Percentiles rank a stretch among this genome's conserved stretches.
phyloP scores from a whole-genome alignment of 345 rosid genomes.

The Gossypium mustelinum region DNA sequence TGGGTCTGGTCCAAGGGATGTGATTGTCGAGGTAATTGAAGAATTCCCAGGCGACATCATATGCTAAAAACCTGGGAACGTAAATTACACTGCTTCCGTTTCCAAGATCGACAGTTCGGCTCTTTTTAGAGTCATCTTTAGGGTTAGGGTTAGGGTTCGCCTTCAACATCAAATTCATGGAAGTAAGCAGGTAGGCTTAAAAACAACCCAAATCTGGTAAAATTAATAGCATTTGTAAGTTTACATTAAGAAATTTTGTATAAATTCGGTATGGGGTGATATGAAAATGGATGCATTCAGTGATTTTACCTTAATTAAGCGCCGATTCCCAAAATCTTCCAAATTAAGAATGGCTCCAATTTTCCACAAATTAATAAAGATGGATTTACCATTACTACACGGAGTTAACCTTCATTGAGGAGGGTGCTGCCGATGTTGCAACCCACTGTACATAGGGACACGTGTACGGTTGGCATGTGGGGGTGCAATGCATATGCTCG shows the following conservation, averaged over 20 bases:
- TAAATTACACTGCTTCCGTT: conserved; percentile 57
- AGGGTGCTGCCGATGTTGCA: background rate
- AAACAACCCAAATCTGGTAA: background rate
- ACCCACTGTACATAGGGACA: conserved; percentile 6
- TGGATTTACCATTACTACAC: background rate
- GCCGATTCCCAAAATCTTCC: background rate
- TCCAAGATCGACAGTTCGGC: conserved; percentile 1
- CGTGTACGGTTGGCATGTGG: conserved; percentile 29
- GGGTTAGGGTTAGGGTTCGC: background rate
- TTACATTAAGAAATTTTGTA: background rate
- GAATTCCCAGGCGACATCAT: conserved; percentile 45
- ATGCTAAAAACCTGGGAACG: conserved; percentile 43
- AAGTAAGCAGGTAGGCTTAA: background rate
- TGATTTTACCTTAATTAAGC: background rate
- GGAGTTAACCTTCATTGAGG: background rate
- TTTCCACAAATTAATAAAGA: background rate
- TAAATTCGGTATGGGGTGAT: background rate
- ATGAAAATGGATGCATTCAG: background rate
- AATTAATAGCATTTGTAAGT: background rate
- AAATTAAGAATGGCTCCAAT: background rate
- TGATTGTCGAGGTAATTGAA: conserved; percentile 63
- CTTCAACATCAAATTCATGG: background rate
- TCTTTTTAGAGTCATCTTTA: background rate
- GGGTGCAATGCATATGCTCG: background rate
- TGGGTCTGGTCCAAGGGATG: conserved; percentile 87